Evolutionary conservation across 306 rosid species (phyloP).

Genomic region (Adenanthera pavonina): DNA sequence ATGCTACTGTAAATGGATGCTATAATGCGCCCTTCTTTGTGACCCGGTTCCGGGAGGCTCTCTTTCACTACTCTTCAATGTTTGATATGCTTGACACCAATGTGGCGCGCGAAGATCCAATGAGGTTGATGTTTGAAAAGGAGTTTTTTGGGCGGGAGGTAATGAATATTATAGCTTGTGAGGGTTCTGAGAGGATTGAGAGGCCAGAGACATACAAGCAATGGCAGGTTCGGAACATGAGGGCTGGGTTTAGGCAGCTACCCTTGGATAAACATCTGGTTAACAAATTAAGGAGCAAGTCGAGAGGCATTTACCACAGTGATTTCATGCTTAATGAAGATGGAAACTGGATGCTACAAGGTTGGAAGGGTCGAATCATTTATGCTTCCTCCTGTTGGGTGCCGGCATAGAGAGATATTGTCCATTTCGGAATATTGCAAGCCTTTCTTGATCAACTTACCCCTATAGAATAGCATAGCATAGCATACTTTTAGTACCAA

Average conservation of each 20-base stretch:
- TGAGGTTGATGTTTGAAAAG: constrained; percentile 63
- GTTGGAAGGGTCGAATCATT: too few relatives aligned
- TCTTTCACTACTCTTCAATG: constrained; percentile 63
- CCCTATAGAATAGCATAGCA: neutral
- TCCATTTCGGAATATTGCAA: too few relatives aligned
- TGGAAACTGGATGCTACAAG: constrained; percentile 71
- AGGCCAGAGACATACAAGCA: constrained; percentile 75
- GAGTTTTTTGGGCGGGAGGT: constrained; percentile 61
- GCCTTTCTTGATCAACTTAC: too few relatives aligned
- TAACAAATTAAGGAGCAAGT: constrained; percentile 48
- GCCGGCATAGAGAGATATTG: constrained; percentile 32
- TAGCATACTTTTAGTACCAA: constrained; percentile 16
- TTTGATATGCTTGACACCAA: constrained; percentile 66
- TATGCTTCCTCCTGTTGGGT: constrained; percentile 69
- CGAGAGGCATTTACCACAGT: constrained; percentile 46
- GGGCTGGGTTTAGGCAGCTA: constrained; percentile 64
- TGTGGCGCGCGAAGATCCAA: constrained; percentile 46
- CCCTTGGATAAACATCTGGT: constrained; percentile 53
- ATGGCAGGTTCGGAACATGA: constrained; percentile 60
- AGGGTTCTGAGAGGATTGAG: too few relatives aligned
- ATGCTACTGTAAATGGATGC: constrained; percentile 51
- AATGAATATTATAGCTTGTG: constrained; percentile 66
- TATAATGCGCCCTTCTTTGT: constrained; percentile 70
- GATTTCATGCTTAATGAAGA: constrained; percentile 67
- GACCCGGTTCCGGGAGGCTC: constrained; percentile 72